phyloP scores from a whole-genome alignment of 2,329 filamentous ascomycete species.

The Cladophialophora immunda region DNA sequence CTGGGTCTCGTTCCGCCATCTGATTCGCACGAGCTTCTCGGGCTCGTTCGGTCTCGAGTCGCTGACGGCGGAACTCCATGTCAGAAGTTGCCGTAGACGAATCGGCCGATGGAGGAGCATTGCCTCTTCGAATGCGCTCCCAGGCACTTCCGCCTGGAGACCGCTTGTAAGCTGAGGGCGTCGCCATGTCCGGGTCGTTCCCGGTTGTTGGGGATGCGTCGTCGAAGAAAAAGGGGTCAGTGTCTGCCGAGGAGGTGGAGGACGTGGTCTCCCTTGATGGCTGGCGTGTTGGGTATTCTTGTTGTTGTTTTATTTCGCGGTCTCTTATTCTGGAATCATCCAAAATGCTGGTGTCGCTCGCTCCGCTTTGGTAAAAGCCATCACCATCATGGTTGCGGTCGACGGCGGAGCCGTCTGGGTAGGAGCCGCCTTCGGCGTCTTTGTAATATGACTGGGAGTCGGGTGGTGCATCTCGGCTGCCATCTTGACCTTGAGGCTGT shows the following conservation, averaged over 20 bases:
- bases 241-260: conserved; percentile 16
- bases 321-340: conserved; percentile 22
- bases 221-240: conserved; percentile 36
- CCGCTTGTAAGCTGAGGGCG: background rate
- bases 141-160: conserved; percentile 32
- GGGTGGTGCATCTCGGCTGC: conserved; percentile 14
- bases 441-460: conserved; percentile 19
- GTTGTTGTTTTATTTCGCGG: conserved; percentile 15
- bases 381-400: conserved; percentile 17
- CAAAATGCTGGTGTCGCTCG: conserved; percentile 21
- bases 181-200: conserved; percentile 31
- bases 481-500: background rate
- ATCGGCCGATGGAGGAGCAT: background rate
- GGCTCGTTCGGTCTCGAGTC: background rate
- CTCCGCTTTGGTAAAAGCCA: conserved; percentile 23
- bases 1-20: background rate
- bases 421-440: conserved; percentile 12
- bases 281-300: conserved; percentile 24
- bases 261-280: conserved; percentile 2
- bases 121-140: conserved; percentile 34
- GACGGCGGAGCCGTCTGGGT: conserved; percentile 6
- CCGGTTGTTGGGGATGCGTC: conserved; percentile 40
- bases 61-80: background rate
- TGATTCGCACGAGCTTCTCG: background rate
- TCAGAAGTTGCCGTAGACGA: background rate